Evolutionary conservation across 306 rosid genomes (phyloP).

Genomic region (Trifolium dubium): DNA sequence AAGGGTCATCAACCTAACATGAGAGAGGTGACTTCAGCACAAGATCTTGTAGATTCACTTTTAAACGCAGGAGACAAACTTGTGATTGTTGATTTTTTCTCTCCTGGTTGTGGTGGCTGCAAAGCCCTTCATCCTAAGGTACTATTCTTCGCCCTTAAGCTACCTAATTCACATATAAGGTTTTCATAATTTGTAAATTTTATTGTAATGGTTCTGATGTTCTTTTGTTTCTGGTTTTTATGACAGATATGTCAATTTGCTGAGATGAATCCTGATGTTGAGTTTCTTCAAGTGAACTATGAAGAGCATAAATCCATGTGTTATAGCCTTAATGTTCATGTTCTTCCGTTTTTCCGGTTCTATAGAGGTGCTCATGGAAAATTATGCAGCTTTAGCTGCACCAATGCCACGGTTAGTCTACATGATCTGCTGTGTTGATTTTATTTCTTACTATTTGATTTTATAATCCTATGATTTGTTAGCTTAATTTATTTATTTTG

Average conservation of each 20-base stretch:
- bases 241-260: constrained; percentile 85
- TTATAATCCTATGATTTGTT: background rate
- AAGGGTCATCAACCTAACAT: constrained; percentile 78
- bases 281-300: constrained; percentile 79
- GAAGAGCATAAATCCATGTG: constrained; percentile 89
- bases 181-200: background rate
- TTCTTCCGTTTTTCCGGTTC: constrained; percentile 89
- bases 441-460: constrained; percentile 2
- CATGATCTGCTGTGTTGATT: constrained; percentile 10
- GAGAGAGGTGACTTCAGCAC: constrained; percentile 73
- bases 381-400: constrained; percentile 90
- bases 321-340: constrained; percentile 87
- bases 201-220: constrained; percentile 12
- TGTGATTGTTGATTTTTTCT: constrained; percentile 82
- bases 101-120: constrained; percentile 99
- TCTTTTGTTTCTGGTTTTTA: background rate
- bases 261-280: constrained; percentile 81
- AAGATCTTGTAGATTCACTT: constrained; percentile 81
- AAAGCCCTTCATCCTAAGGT: constrained; percentile 96
- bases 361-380: constrained; percentile 94
- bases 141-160: background rate
- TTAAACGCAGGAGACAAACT: constrained; percentile 77
- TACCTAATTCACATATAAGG: background rate
- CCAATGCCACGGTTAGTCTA: constrained; percentile 85
- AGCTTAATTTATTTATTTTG: constrained; percentile 8